Evolutionary conservation across 148 eudicot species (phyloP).

Genomic region (Polygonum maritimum): DNA sequence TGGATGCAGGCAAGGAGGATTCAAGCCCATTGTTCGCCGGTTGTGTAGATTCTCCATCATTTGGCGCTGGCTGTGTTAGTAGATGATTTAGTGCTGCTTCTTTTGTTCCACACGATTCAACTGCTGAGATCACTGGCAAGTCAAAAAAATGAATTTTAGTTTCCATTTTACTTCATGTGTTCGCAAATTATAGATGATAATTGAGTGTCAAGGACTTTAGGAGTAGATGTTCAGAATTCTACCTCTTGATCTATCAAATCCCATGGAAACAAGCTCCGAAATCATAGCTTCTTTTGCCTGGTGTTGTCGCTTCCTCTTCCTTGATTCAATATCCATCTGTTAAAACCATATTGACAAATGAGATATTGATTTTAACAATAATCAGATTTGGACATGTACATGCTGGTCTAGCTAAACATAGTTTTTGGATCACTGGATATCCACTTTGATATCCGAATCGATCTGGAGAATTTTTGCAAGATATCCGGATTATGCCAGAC

Average conservation of each 20-base stretch:
- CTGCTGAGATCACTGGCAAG: slow-evolving; percentile 40
- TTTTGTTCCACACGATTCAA: slow-evolving; percentile 29
- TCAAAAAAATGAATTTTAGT: slow-evolving; percentile 1
- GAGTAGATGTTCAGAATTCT: background rate
- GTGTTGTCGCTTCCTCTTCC: slow-evolving; percentile 54
- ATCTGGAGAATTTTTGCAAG: too few relatives aligned
- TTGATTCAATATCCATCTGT: slow-evolving; percentile 65
- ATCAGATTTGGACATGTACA: too few relatives aligned
- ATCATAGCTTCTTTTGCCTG: slow-evolving; percentile 25
- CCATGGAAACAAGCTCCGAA: slow-evolving; percentile 55
- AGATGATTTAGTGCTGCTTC: slow-evolving; percentile 40
- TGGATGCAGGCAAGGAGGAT: background rate
- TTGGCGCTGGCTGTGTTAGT: slow-evolving; percentile 18
- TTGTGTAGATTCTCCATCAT: slow-evolving; percentile 1
- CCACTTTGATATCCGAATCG: too few relatives aligned
- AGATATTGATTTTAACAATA: too few relatives aligned
- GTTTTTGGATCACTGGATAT: too few relatives aligned
- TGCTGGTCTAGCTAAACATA: too few relatives aligned
- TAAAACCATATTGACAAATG: background rate
- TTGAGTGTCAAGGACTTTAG: background rate
- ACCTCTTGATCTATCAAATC: slow-evolving; percentile 64
- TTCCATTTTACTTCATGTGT: background rate
- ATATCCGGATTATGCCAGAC: too few relatives aligned
- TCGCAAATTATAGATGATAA: background rate
- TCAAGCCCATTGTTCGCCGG: background rate